A percentile compares a stretch with the other conserved stretches of the same genome.
These are phyloP conservation scores for Cutaneotrichosporon daszewskae DNA, from an alignment of 1,284 basidiomycete genomes.

Conservation along the genomic window DNA sequence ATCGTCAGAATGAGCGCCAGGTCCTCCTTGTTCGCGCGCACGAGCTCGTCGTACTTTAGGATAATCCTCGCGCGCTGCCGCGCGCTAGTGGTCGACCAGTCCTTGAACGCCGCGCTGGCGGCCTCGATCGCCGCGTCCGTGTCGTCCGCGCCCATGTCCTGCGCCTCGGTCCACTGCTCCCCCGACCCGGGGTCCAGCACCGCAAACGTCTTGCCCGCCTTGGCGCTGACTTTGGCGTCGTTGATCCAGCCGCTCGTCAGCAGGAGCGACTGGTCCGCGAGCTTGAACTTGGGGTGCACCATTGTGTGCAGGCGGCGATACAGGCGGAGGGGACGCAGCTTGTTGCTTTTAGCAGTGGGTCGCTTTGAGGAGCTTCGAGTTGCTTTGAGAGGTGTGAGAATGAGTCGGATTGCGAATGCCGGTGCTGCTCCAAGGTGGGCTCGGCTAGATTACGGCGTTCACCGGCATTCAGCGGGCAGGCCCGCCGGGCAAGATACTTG, in stretches of 20 bases:
- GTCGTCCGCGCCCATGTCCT: slow-evolving; percentile 15
- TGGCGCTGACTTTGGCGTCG: slow-evolving; percentile 7
- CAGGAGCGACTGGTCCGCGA: slow-evolving; percentile 15
- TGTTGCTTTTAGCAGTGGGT: too few species aligned
- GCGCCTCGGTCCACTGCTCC: slow-evolving; percentile 11
- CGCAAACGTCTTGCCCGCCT: slow-evolving; percentile 8
- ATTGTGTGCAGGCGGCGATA: too few species aligned
- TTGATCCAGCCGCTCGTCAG: slow-evolving; percentile 16
- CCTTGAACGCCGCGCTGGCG: slow-evolving; percentile 16
- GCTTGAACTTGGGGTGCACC: slow-evolving; percentile 18
- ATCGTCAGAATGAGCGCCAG: slow-evolving; percentile 18
- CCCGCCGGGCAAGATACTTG: too few species aligned
- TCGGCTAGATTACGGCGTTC: too few species aligned
- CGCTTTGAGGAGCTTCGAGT: too few species aligned
- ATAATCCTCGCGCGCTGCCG: slow-evolving; percentile 20
- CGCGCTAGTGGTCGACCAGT: slow-evolving; percentile 5
- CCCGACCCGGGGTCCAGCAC: slow-evolving; percentile 17
- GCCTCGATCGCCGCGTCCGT: slow-evolving; percentile 18
- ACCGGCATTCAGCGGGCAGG: too few species aligned
- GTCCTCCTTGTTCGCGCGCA: slow-evolving; percentile 22
- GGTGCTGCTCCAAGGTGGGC: too few species aligned
- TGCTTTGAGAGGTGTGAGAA: too few species aligned
- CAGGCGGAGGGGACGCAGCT: too few species aligned
- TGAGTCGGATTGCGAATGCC: too few species aligned
- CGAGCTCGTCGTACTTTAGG: slow-evolving; percentile 15